Conservation (phyloP, 345 rosid species). For the Balakata baccata region DNA sequence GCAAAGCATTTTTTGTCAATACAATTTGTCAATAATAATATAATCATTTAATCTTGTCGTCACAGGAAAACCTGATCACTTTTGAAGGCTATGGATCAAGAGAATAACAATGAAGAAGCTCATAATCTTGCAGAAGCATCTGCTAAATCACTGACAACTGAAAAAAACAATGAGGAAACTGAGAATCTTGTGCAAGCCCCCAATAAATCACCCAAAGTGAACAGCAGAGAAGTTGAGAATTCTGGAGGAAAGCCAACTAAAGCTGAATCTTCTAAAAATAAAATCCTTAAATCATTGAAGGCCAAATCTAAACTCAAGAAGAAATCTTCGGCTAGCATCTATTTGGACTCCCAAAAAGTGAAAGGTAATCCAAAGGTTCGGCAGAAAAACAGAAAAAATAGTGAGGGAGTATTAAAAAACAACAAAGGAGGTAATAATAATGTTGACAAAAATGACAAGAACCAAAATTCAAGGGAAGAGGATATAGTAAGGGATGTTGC, state of each 20-base stretch:
- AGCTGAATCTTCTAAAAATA: slow-evolving; percentile 32
- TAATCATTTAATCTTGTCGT: neutral
- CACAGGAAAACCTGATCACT: neutral
- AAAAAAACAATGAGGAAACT: neutral
- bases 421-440: slow-evolving; percentile 17
- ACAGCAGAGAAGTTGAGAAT: slow-evolving; percentile 27
- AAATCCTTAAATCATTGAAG: slow-evolving; percentile 32
- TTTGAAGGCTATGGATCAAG: slow-evolving; percentile 36
- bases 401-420: slow-evolving; percentile 10
- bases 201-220: slow-evolving; percentile 4
- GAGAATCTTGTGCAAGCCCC: slow-evolving; percentile 9
- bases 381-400: slow-evolving; percentile 26
- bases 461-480: slow-evolving; percentile 30
- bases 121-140: slow-evolving; percentile 3
- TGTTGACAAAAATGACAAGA: slow-evolving; percentile 18
- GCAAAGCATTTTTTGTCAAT: neutral
- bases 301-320: slow-evolving; percentile 43
- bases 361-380: slow-evolving; percentile 16
- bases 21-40: too few species aligned
- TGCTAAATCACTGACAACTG: neutral
- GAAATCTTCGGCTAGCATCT: slow-evolving; percentile 31
- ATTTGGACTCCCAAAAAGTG: slow-evolving; percentile 27
- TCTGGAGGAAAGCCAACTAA: slow-evolving; percentile 26
- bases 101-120: slow-evolving; percentile 19
- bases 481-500: slow-evolving; percentile 22